Evolutionary conservation across 208 protist genomes (phyloP).

Genomic region (Acanthamoeba rhysodes): DNA sequence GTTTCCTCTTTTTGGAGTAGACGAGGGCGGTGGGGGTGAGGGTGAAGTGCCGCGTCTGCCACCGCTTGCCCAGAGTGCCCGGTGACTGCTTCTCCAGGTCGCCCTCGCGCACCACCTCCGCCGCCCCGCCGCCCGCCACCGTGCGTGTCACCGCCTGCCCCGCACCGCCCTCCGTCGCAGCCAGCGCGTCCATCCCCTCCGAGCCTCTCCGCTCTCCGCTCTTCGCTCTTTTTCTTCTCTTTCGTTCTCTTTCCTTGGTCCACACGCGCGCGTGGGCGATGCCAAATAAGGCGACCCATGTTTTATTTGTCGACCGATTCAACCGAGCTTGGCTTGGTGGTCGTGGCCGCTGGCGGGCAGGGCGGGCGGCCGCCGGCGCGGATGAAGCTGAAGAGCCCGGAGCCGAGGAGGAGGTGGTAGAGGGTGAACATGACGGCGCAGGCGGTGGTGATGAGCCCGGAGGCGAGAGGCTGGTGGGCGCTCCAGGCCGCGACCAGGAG

Average conservation of each 20-base stretch:
- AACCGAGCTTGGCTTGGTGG: too few relatives aligned
- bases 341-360: neutral
- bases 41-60: constrained; percentile 3
- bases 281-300: too few relatives aligned
- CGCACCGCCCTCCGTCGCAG: too few relatives aligned
- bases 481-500: neutral
- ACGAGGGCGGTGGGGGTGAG: neutral
- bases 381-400: neutral
- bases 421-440: constrained; percentile 16
- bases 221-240: too few relatives aligned
- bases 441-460: neutral
- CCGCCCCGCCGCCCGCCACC: too few relatives aligned
- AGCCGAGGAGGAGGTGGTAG: neutral
- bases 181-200: too few relatives aligned
- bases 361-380: neutral
- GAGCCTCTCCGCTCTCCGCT: too few relatives aligned
- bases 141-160: too few relatives aligned
- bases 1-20: constrained; percentile 19
- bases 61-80: neutral
- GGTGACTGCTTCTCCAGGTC: constrained; percentile 33
- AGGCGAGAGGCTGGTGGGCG: neutral
- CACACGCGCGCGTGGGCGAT: too few relatives aligned
- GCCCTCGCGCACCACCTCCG: neutral
- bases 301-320: too few relatives aligned
- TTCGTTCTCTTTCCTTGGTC: too few relatives aligned